Conservation (phyloP, 805 yeast species). For the Wickerhamiella dianesei region DNA sequence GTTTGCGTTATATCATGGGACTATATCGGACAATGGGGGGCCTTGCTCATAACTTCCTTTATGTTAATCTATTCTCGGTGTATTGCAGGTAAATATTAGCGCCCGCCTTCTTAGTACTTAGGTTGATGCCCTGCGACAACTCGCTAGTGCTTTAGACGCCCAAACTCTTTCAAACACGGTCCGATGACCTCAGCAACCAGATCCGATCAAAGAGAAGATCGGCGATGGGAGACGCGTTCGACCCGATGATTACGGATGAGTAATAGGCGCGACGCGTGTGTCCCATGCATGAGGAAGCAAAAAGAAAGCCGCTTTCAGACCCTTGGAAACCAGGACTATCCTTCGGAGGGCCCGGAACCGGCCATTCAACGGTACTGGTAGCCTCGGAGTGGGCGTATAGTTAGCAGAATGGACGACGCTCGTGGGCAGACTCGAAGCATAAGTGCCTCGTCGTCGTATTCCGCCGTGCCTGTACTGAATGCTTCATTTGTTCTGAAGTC, state of each 20-base stretch:
- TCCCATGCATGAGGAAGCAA: neutral
- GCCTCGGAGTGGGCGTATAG: neutral
- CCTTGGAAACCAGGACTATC: neutral
- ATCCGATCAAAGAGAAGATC: neutral
- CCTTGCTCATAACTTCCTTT: too few relatives aligned
- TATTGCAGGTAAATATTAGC: too few relatives aligned
- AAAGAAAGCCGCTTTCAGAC: neutral
- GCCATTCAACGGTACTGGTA: neutral
- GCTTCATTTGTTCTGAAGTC: neutral
- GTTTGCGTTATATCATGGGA: too few relatives aligned
- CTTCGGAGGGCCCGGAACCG: too few relatives aligned
- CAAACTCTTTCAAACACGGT: neutral
- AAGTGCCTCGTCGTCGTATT: neutral
- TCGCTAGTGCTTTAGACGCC: neutral
- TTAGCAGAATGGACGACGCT: neutral
- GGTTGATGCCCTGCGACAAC: neutral
- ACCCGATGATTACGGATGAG: neutral
- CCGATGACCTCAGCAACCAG: neutral
- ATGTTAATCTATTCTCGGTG: too few relatives aligned
- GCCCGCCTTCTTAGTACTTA: too few relatives aligned
- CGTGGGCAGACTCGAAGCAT: neutral
- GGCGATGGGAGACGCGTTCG: neutral
- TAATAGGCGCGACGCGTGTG: neutral
- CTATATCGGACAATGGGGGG: too few relatives aligned
- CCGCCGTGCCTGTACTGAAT: neutral